Evolutionary conservation across 345 rosid genomes (phyloP), one percentile per base, ranked within the genome.

Genomic region (Linum lewisii): DNA sequence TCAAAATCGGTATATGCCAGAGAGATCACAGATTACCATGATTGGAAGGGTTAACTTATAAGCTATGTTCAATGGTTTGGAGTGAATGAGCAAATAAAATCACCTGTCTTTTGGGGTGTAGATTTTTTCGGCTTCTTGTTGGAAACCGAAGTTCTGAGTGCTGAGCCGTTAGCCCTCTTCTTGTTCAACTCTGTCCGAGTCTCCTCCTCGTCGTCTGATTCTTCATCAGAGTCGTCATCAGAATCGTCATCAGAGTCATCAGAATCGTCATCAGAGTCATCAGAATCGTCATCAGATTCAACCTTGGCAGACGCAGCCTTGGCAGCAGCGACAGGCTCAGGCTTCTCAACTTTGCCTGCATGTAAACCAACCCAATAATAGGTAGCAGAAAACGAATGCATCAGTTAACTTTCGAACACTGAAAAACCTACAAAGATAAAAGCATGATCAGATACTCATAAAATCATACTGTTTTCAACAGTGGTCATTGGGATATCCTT

Each of bases 121-220:
- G n/a, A n/a, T n/a, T 79, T 76, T 69, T 84, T 82, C n/a, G 82
- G 70, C 72, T 88, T 88, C 78, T 88, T 91, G 51, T 75, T 58
- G 2, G 82, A 9, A 11, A 69, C 75, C 29, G 79, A 77, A 5
- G 90, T 86, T 63, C 82, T 82, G 49, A 60, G 20, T 32, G 81
- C 85, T 13, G 78, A 73, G 24, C 72, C 88, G 15, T 63, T 73
- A 0, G 77, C 63, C 51, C 85, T 79, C 76, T 91, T 88, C 81
- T 84, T 86, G 37, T 74, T 72, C 15, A 29, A 23, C 8, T 50
- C 73, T 61, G 74, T 45, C 36, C 57, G 91, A 14, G 94, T 84
- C 71, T 79, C 84, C 61, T 82, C 82, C 42, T 79, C 83, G 56
- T 42, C 47, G 0, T 42, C 38, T 1, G 73, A 59, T 52, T 36